These are phyloP conservation scores for Achaetomiella virescens DNA, from an alignment of 495 filamentous ascomycete species.

Conservation along the genomic window DNA sequence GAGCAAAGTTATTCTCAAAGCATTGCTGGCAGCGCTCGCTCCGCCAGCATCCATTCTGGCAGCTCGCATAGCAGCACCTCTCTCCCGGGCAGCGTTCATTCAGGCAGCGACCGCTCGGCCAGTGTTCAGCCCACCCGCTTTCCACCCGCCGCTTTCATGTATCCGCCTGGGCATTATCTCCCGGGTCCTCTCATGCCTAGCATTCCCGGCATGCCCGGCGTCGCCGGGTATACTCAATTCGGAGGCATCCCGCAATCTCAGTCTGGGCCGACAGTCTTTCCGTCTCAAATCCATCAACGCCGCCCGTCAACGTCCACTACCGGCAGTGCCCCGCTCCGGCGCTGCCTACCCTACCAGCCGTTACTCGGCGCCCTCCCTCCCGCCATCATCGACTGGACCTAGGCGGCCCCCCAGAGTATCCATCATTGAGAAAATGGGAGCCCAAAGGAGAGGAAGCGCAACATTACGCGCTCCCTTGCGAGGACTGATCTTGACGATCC, in stretches of 20 bases:
- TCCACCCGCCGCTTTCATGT: not conserved
- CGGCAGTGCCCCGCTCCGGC: not conserved
- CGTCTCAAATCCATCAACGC: not conserved
- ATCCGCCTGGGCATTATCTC: not conserved
- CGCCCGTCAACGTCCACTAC: not conserved
- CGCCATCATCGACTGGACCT: not conserved
- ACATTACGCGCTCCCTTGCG: not conserved
- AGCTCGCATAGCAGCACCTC: not conserved
- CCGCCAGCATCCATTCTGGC: not conserved
- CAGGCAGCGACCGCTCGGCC: not conserved
- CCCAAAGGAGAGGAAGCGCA: constrained; percentile 6
- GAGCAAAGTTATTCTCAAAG: not conserved
- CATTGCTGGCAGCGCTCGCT: not conserved
- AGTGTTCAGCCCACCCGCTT: not conserved
- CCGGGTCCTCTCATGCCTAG: not conserved
- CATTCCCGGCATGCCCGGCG: not conserved
- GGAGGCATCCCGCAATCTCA: not conserved
- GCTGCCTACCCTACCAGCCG: not conserved
- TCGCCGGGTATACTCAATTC: not conserved
- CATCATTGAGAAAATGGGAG: not conserved
- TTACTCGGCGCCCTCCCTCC: not conserved
- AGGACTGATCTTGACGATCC: not conserved
- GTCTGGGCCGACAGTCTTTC: not conserved
- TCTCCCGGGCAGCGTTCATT: not conserved
- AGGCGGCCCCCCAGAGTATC: not conserved